phyloP scores from a whole-genome alignment of 1,284 basidiomycete species.

The Pseudozyma tsukubaensis region DNA sequence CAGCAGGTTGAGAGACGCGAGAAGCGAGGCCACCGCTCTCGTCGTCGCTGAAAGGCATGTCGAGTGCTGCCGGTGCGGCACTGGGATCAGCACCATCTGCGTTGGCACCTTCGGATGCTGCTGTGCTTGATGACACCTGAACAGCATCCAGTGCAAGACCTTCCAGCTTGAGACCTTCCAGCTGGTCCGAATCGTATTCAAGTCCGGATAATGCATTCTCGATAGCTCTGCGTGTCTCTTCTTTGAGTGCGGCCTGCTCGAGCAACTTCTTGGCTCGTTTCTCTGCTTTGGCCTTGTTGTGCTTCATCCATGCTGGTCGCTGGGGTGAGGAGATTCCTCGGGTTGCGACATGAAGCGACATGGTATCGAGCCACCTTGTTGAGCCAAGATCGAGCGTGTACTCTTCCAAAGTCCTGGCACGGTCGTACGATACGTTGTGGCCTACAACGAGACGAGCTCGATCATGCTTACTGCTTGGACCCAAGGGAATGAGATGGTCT shows the following conservation, averaged over 20 bases:
- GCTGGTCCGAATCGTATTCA: constrained; percentile 48
- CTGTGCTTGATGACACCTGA: constrained; percentile 5
- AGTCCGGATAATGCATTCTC: constrained; percentile 50
- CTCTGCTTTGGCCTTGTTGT: constrained; percentile 75
- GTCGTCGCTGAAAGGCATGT: constrained; percentile 47
- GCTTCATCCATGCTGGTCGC: constrained; percentile 89
- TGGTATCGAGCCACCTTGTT: constrained; percentile 91
- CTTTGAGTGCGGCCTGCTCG: constrained; percentile 62
- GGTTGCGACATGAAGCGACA: constrained; percentile 93
- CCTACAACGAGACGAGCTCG: constrained; percentile 80
- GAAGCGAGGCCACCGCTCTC: constrained; percentile 39
- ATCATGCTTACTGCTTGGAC: constrained; percentile 38
- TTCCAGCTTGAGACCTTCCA: constrained; percentile 54
- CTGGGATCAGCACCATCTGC: constrained; percentile 9
- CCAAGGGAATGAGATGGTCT: constrained; percentile 82
- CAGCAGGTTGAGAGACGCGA: constrained; percentile 15
- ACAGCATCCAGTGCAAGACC: constrained; percentile 27
- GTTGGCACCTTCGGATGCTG: neutral
- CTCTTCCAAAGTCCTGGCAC: constrained; percentile 85
- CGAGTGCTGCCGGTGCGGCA: constrained; percentile 23
- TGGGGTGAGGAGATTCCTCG: constrained; percentile 95
- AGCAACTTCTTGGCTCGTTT: constrained; percentile 71
- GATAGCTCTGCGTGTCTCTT: constrained; percentile 62
- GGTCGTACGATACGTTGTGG: constrained; percentile 95
- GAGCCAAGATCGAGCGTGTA: constrained; percentile 79